phyloP scores from a whole-genome alignment of 495 filamentous ascomycete species.

The Lentithecium fluviatile region DNA sequence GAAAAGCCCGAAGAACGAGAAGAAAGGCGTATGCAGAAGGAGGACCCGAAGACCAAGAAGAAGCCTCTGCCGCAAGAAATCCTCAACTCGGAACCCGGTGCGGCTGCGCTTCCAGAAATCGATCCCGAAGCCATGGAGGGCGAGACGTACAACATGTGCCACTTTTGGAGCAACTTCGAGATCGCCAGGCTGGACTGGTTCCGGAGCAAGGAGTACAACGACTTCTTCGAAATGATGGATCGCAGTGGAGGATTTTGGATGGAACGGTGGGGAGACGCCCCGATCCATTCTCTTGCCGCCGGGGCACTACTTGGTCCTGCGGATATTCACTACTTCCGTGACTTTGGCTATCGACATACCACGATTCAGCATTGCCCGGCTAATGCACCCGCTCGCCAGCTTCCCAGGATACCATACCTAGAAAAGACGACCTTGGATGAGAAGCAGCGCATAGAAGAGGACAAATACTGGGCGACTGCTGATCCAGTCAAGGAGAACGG shows the following conservation, averaged over 20 bases:
- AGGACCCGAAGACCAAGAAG: slow-evolving; percentile 63
- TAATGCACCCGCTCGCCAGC: slow-evolving; percentile 88
- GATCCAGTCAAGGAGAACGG: slow-evolving; percentile 92
- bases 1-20: slow-evolving; percentile 62
- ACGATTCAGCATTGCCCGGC: slow-evolving; percentile 98
- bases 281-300: slow-evolving; percentile 95
- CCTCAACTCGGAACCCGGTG: slow-evolving; percentile 69
- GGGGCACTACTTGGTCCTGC: slow-evolving; percentile 76
- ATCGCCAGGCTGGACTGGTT: slow-evolving; percentile 95
- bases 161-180: slow-evolving; percentile 99
- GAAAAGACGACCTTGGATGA: slow-evolving; percentile 83
- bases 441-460: slow-evolving; percentile 86
- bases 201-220: slow-evolving; percentile 92
- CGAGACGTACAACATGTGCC: slow-evolving; percentile 99
- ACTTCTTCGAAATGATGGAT: slow-evolving; percentile 99
- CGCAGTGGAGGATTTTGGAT: slow-evolving; percentile 98
- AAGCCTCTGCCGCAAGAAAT: slow-evolving; percentile 81
- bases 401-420: slow-evolving; percentile 75
- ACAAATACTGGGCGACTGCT: slow-evolving; percentile 90
- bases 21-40: slow-evolving; percentile 51
- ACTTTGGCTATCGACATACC: slow-evolving; percentile 97
- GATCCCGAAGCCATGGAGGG: slow-evolving; percentile 95
- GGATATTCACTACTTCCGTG: slow-evolving; percentile 98
- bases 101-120: slow-evolving; percentile 70
- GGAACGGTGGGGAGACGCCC: slow-evolving; percentile 99